Conservation (phyloP, 805 yeast genomes). For the Kuraishia molischiana region DNA sequence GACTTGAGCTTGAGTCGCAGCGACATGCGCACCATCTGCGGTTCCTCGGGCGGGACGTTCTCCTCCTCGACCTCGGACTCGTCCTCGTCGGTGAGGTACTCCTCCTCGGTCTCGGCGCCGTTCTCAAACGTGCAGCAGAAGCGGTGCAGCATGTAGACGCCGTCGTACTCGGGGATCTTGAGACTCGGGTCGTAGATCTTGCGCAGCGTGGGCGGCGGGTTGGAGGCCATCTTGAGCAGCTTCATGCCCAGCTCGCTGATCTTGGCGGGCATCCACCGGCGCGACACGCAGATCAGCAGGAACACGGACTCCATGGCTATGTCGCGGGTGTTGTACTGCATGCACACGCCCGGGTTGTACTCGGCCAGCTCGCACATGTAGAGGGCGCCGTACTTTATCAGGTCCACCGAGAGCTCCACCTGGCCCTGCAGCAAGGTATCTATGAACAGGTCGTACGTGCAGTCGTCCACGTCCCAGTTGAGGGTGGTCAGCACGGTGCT, state of each 20-base stretch:
- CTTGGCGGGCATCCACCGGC: neutral
- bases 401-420: slow-evolving; percentile 17
- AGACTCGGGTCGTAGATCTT: slow-evolving; percentile 1
- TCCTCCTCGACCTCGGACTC: neutral
- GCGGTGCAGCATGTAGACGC: neutral
- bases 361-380: slow-evolving; percentile 60
- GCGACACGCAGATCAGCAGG: neutral
- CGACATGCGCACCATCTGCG: neutral
- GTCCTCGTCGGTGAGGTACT: neutral
- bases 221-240: slow-evolving; percentile 1
- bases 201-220: slow-evolving; percentile 1
- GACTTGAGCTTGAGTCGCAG: neutral
- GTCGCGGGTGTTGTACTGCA: slow-evolving; percentile 33
- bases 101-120: neutral
- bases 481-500: slow-evolving; percentile 52
- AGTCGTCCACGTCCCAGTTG: slow-evolving; percentile 53
- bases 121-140: neutral
- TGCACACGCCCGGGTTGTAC: slow-evolving; percentile 49
- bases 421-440: slow-evolving; percentile 35
- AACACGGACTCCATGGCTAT: slow-evolving; percentile 41
- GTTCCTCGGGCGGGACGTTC: neutral
- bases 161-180: neutral
- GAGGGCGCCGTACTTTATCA: slow-evolving; percentile 43
- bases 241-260: neutral
- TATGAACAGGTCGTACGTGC: slow-evolving; percentile 55